phyloP scores from a whole-genome alignment of 306 rosid genomes.

The Vigna trinervia region DNA sequence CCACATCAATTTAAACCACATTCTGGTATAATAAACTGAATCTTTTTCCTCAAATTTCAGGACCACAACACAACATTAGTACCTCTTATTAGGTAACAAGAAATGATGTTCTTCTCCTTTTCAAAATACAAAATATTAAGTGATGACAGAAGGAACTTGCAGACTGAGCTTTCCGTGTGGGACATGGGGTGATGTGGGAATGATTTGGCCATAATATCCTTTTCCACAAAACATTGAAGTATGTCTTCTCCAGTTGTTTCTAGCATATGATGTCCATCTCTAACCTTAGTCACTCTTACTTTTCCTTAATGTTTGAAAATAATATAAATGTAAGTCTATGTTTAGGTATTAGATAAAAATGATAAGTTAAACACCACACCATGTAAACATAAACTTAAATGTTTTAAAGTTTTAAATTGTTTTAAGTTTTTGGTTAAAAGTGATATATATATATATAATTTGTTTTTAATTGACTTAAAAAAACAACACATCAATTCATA shows the following conservation, averaged over 20 bases:
- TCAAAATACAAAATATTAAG: not conserved
- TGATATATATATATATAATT: too few relatives aligned
- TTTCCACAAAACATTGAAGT: slow-evolving; percentile 31
- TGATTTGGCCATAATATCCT: slow-evolving; percentile 33
- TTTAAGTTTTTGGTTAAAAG: too few relatives aligned
- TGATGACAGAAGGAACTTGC: not conserved
- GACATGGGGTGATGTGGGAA: slow-evolving; percentile 40
- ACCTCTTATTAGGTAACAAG: not conserved
- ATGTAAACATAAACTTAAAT: too few relatives aligned
- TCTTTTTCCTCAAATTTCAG: not conserved
- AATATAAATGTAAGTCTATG: too few relatives aligned
- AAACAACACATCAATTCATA: not conserved
- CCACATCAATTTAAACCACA: not conserved
- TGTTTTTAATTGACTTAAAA: too few relatives aligned
- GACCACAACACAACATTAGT: not conserved
- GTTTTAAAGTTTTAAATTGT: too few relatives aligned
- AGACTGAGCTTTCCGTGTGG: slow-evolving; percentile 31
- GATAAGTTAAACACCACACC: too few relatives aligned
- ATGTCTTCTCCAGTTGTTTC: slow-evolving; percentile 25
- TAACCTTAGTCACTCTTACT: not conserved
- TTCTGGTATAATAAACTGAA: not conserved
- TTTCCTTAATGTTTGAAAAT: not conserved
- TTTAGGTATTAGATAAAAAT: too few relatives aligned
- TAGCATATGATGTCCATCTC: slow-evolving; percentile 37
- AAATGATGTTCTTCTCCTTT: not conserved